Conservation (phyloP, 441 rosid species). For the Viola pubescens region DNA sequence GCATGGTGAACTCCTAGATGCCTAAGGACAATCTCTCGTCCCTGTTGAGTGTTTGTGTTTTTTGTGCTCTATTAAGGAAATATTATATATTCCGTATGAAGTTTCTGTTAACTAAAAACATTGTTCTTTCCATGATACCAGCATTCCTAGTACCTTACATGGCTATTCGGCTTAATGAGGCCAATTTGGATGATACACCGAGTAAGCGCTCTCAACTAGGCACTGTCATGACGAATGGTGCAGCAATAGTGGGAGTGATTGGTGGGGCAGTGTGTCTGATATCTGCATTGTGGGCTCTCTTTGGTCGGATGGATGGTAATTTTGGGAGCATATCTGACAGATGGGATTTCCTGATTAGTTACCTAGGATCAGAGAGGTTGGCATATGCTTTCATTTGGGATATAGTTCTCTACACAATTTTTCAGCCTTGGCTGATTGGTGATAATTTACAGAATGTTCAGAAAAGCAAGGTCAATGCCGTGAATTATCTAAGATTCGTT, state of each 20-base stretch:
- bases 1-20: background rate
- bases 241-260: conserved; percentile 55
- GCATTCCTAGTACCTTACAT: conserved; percentile 89
- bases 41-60: background rate
- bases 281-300: conserved; percentile 36
- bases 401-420: conserved; percentile 60
- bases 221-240: conserved; percentile 63
- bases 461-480: conserved; percentile 39
- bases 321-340: conserved; percentile 58
- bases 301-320: conserved; percentile 41
- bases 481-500: conserved; percentile 63
- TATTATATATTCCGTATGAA: background rate
- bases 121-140: conserved; percentile 21
- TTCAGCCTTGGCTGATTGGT: conserved; percentile 93
- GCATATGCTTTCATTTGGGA: conserved; percentile 94
- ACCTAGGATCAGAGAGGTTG: conserved; percentile 81
- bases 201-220: conserved; percentile 52
- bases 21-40: background rate
- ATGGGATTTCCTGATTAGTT: conserved; percentile 54
- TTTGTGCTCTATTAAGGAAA: background rate
- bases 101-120: conserved; percentile 2
- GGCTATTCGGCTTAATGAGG: conserved; percentile 71
- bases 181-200: conserved; percentile 29
- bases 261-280: conserved; percentile 42
- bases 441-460: conserved; percentile 62